These are phyloP conservation scores for Spathaspora gorwiae DNA, from an alignment of 805 yeast genomes.

Conservation along the genomic window DNA sequence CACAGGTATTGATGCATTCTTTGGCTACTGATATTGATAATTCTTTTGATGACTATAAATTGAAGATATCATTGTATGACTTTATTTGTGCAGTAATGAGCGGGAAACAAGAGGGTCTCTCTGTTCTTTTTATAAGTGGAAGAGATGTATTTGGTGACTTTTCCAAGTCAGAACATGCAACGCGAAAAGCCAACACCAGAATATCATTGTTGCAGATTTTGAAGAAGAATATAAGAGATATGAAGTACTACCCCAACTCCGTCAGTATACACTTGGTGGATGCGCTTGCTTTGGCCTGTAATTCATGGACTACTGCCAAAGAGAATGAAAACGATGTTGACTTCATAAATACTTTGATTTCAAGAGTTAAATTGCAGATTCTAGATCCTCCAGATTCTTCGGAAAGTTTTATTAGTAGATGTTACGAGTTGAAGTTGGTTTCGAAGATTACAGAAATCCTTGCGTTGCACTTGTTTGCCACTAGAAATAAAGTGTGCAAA, in stretches of 20 bases:
- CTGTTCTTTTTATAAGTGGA: slow-evolving; percentile 64
- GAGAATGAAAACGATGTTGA: slow-evolving; percentile 46
- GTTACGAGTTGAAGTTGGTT: slow-evolving; percentile 53
- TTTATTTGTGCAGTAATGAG: slow-evolving; percentile 66
- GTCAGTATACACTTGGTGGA: slow-evolving; percentile 67
- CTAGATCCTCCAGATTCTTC: slow-evolving; percentile 11
- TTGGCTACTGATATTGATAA: slow-evolving; percentile 58
- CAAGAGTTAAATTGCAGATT: slow-evolving; percentile 20
- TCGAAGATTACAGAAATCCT: slow-evolving; percentile 73
- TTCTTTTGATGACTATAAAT: slow-evolving; percentile 47
- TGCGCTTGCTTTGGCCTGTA: slow-evolving; percentile 68
- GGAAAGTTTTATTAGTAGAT: slow-evolving; percentile 29
- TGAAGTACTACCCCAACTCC: slow-evolving; percentile 53
- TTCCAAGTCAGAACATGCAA: slow-evolving; percentile 14
- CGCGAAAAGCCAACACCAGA: slow-evolving; percentile 12
- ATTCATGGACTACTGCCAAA: slow-evolving; percentile 63
- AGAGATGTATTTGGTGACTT: slow-evolving; percentile 42
- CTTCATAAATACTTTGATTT: slow-evolving; percentile 42
- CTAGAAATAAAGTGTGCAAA: slow-evolving; percentile 39
- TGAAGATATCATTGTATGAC: slow-evolving; percentile 54
- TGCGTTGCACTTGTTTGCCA: slow-evolving; percentile 65
- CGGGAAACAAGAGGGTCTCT: slow-evolving; percentile 74
- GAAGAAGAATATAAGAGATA: slow-evolving; percentile 49
- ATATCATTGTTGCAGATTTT: slow-evolving; percentile 51
- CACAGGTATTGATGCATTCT: slow-evolving; percentile 56